phyloP scores from a whole-genome alignment of 2,329 filamentous ascomycete species.

The Cordyceps cateniannulata region DNA sequence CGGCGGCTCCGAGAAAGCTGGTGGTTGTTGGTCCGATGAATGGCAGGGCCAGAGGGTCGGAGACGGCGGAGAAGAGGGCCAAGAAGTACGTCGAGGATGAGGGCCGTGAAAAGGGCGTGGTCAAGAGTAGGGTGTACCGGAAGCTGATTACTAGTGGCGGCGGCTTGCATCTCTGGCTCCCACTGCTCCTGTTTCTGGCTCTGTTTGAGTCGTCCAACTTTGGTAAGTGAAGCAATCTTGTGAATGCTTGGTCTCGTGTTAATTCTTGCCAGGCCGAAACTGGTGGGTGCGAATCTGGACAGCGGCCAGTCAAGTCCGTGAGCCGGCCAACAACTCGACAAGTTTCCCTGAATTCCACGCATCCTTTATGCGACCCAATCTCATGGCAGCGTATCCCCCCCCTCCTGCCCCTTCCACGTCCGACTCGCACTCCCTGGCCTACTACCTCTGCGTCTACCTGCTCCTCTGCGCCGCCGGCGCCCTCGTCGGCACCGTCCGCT shows the following conservation, averaged over 20 bases:
- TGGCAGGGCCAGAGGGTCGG: background rate
- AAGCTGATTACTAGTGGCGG: conserved; percentile 63
- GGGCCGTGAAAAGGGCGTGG: conserved; percentile 59
- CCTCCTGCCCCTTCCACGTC: background rate
- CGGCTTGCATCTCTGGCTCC: conserved; percentile 53
- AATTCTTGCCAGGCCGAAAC: conserved; percentile 32
- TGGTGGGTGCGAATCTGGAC: conserved; percentile 64
- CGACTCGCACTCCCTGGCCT: conserved; percentile 37
- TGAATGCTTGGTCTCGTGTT: background rate
- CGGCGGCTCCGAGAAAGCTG: background rate
- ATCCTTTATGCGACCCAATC: conserved; percentile 19
- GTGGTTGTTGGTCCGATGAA: too few relatives aligned
- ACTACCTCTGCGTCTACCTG: conserved; percentile 64
- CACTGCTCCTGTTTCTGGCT: conserved; percentile 47
- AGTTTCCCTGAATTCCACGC: conserved; percentile 10
- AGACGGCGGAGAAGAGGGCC: conserved; percentile 32
- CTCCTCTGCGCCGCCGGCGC: conserved; percentile 50
- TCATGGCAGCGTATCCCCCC: background rate
- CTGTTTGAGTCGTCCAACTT: conserved; percentile 48
- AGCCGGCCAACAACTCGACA: background rate
- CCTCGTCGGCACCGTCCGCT: conserved; percentile 54
- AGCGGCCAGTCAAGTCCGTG: conserved; percentile 33
- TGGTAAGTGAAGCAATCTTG: conserved; percentile 15
- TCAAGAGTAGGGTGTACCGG: conserved; percentile 60
- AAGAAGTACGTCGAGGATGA: conserved; percentile 75